Evolutionary conservation across 805 yeast species (phyloP), one percentile per base, ranked within the genome.

Genomic region (Pichia gijzeniarum): DNA sequence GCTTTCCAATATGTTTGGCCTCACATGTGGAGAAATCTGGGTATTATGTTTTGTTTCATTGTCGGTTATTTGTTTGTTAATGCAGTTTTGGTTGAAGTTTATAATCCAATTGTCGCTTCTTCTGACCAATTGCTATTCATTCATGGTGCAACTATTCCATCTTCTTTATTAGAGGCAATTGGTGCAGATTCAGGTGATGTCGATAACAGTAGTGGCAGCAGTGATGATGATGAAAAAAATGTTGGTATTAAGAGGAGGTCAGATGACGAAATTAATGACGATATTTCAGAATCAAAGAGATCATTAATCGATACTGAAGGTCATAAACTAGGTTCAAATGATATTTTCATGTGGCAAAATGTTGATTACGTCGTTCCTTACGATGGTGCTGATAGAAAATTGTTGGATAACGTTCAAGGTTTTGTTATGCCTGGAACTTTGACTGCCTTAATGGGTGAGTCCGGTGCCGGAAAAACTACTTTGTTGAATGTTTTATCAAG

Each of bases 1-100:
- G 60, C 79, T 9, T 86, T 62, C 62, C 57, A 61, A 35, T 87
- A 81, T 68, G 58, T 57, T 20, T 77, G 72, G 56, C 51, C 62
- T 20, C 86, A 87, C 61, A 72, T 75, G 41, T 87, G 95, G 95
- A 79, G 95, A 68, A 84, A 87, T 61, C 71, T 82, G 44, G 95
- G 80, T 49, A 71, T 76, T 45, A 45, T 69, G 47, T 48, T 73
- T 53, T 73, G 60, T 7, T 73, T 69, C 53, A 59, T 67, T 32
- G 31, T 72, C 14, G 69, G 73, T 50, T 71, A 72, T 59, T 51
- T 73, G 28, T 32, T 41, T 3, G 47, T 63, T 22, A 55, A 60
- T 40, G 49, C 59, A 5, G 6, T 64, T 18, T 47, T 62, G 3
- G 62, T 59, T 34, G 73, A 69, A 45, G 12, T 42, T 17, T 57